Evolutionary conservation across 805 yeast species (phyloP).

Genomic region (Spathaspora boniae): DNA sequence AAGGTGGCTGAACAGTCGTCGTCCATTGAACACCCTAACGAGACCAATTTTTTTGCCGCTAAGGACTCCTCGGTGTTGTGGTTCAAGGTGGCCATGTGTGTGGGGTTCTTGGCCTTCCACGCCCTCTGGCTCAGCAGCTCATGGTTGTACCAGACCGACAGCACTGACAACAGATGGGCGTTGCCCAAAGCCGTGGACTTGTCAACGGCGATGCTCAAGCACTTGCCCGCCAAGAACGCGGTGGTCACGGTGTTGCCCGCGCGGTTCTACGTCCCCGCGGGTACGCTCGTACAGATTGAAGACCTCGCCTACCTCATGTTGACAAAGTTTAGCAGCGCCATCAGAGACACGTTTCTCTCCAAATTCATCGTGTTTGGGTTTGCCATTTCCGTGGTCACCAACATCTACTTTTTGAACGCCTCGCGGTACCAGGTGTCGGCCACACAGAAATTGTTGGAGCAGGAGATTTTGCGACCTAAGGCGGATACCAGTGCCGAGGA

Average conservation of each 20-base stretch:
- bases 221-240: slow-evolving; percentile 44
- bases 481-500: slow-evolving; percentile 13
- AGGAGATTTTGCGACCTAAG: slow-evolving; percentile 34
- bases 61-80: slow-evolving; percentile 39
- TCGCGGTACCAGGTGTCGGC: slow-evolving; percentile 63
- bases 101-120: slow-evolving; percentile 59
- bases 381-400: slow-evolving; percentile 72
- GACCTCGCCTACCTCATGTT: slow-evolving; percentile 52
- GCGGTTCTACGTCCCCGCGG: slow-evolving; percentile 56
- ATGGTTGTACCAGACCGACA: slow-evolving; percentile 49
- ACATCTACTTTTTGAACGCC: slow-evolving; percentile 81
- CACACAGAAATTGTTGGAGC: slow-evolving; percentile 35
- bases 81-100: slow-evolving; percentile 58
- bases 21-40: slow-evolving; percentile 33
- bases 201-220: slow-evolving; percentile 38
- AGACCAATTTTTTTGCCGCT: slow-evolving; percentile 20
- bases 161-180: slow-evolving; percentile 3
- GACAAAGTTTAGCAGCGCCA: slow-evolving; percentile 59
- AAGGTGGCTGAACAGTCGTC: slow-evolving; percentile 54
- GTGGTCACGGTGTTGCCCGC: slow-evolving; percentile 58
- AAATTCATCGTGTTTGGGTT: slow-evolving; percentile 72
- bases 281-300: slow-evolving; percentile 55
- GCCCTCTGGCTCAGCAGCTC: slow-evolving; percentile 66
- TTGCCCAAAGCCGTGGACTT: slow-evolving; percentile 18
- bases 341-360: slow-evolving; percentile 76